Evolutionary conservation across 371 early-diverging fungal species (phyloP).

Genomic region (Gilbertella persicaria): DNA sequence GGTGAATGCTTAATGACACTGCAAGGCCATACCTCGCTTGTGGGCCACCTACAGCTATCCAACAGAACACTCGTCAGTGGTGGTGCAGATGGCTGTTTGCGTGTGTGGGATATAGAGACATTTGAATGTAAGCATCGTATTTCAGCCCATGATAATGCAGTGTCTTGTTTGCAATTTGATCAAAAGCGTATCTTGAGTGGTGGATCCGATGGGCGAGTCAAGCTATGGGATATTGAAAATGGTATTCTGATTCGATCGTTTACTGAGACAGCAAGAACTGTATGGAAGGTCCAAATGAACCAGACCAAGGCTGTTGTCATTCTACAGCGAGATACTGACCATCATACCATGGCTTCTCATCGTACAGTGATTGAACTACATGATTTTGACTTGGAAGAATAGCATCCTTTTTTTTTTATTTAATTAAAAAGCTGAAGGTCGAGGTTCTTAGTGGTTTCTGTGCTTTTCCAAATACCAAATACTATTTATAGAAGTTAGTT

Average conservation of each 20-base stretch:
- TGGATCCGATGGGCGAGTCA: constrained; percentile 83
- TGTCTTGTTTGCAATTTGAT: constrained; percentile 88
- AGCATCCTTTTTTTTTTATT: too few species aligned
- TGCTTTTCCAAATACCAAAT: constrained; percentile 54
- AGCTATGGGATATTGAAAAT: constrained; percentile 81
- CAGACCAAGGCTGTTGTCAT: constrained; percentile 65
- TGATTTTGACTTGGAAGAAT: constrained; percentile 47
- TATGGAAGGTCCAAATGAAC: constrained; percentile 66
- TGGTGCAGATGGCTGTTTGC: constrained; percentile 84
- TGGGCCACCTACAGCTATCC: constrained; percentile 82
- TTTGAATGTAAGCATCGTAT: constrained; percentile 69
- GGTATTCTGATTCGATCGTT: constrained; percentile 75
- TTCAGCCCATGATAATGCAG: constrained; percentile 80
- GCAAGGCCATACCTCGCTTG: constrained; percentile 85
- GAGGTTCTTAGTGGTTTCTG: constrained; percentile 34
- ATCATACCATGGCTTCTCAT: constrained; percentile 36
- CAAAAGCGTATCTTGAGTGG: constrained; percentile 80
- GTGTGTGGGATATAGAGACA: constrained; percentile 86
- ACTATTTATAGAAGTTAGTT: constrained; percentile 19
- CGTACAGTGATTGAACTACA: constrained; percentile 55
- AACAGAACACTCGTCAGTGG: constrained; percentile 78
- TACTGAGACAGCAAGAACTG: constrained; percentile 58
- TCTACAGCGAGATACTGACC: constrained; percentile 46
- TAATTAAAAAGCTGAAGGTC: too few species aligned
- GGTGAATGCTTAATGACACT: constrained; percentile 59